phyloP scores from a whole-genome alignment of 768 basidiomycete genomes.

The Tricholoma bakamatsutake region DNA sequence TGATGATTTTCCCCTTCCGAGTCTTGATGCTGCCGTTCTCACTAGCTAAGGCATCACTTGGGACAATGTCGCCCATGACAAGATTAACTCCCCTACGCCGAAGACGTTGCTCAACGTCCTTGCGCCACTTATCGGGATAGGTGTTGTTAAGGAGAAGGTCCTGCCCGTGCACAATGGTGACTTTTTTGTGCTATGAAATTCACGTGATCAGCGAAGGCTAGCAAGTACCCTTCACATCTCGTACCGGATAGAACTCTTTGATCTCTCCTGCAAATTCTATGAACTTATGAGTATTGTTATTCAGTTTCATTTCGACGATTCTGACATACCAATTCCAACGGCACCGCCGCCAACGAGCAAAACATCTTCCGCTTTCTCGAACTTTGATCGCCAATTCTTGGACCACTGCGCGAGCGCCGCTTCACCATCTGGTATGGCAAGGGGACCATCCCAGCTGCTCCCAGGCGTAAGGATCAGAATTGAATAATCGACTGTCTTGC shows the following conservation, averaged over 20 bases:
- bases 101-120: constrained; percentile 35
- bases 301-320: not conserved
- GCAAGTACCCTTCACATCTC: constrained; percentile 11
- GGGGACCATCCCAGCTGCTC: constrained; percentile 44
- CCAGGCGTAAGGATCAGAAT: constrained; percentile 59
- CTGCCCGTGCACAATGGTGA: constrained; percentile 60
- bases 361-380: constrained; percentile 36
- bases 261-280: constrained; percentile 40
- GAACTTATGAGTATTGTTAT: not conserved
- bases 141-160: constrained; percentile 46
- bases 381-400: constrained; percentile 25
- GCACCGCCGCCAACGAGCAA: constrained; percentile 54
- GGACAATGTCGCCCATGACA: constrained; percentile 45
- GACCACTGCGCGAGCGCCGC: constrained; percentile 22
- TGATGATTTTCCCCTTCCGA: constrained; percentile 40
- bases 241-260: constrained; percentile 32
- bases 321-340: constrained; percentile 39
- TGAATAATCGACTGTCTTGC: constrained; percentile 45
- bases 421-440: constrained; percentile 35
- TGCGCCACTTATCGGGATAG: constrained; percentile 52
- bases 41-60: constrained; percentile 28
- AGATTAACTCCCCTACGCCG: constrained; percentile 41
- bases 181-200: constrained; percentile 34
- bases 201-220: constrained; percentile 12
- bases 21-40: constrained; percentile 34